phyloP scores from a whole-genome alignment of 108 stramenopile species.

The Discostella pseudostelligera region DNA sequence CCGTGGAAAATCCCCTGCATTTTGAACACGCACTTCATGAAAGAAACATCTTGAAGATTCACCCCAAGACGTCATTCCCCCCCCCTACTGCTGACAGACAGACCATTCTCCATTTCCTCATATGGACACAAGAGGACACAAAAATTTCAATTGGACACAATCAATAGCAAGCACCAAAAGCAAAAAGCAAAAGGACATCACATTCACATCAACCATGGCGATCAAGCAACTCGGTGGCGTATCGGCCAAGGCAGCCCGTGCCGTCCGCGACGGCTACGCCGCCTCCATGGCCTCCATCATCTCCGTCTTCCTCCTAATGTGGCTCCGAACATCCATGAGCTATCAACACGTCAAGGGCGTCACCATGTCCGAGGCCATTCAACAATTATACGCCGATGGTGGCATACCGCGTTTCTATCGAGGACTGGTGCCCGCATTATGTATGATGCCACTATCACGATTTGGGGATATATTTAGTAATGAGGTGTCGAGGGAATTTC shows the following conservation, averaged over 20 bases:
- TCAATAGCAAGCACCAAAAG: too few relatives aligned
- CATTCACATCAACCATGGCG: slow-evolving; percentile 27
- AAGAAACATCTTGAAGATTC: too few relatives aligned
- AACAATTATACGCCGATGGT: slow-evolving; percentile 72
- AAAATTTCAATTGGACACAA: neutral
- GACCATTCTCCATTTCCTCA: too few relatives aligned
- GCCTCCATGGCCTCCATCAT: slow-evolving; percentile 61
- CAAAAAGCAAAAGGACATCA: neutral
- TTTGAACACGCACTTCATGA: too few relatives aligned
- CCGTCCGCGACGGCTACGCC: slow-evolving; percentile 53
- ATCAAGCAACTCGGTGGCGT: slow-evolving; percentile 24
- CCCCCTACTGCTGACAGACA: too few relatives aligned
- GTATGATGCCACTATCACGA: slow-evolving; percentile 75
- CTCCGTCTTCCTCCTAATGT: slow-evolving; percentile 84
- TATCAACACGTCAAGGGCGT: slow-evolving; percentile 92
- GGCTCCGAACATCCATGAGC: slow-evolving; percentile 85
- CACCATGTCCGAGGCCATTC: slow-evolving; percentile 57
- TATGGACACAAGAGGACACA: too few relatives aligned
- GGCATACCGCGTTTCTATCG: slow-evolving; percentile 83
- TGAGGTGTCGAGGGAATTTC: slow-evolving; percentile 52
- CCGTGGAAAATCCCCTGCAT: too few relatives aligned
- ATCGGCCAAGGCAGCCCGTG: slow-evolving; percentile 44
- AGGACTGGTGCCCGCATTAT: slow-evolving; percentile 69
- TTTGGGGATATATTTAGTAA: slow-evolving; percentile 89
- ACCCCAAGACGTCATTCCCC: too few relatives aligned